These are phyloP conservation scores for Pleurotus tuoliensis DNA, from an alignment of 768 basidiomycete species.

Conservation along the genomic window DNA sequence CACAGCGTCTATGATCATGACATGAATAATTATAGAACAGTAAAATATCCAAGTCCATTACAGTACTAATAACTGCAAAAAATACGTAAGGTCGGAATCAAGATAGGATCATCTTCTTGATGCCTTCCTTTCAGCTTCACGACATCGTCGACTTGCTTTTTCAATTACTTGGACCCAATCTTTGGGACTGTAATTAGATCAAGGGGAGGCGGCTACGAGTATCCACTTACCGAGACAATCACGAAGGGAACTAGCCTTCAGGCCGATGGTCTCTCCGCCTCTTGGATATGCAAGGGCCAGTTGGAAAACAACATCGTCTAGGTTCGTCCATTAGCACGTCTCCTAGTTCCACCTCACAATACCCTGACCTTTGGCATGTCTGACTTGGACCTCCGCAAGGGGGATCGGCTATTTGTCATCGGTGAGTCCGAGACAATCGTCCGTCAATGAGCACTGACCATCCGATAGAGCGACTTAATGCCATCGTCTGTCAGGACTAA, in stretches of 20 bases:
- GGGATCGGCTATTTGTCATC: slow-evolving; percentile 59
- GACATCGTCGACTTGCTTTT: slow-evolving; percentile 37
- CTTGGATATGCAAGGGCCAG: slow-evolving; percentile 65
- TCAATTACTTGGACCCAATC: slow-evolving; percentile 36
- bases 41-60: too few species aligned
- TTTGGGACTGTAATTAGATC: slow-evolving; percentile 7
- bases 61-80: too few species aligned
- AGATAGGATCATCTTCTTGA: not conserved
- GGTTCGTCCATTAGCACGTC: not conserved
- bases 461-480: slow-evolving; percentile 70
- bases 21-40: too few species aligned
- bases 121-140: slow-evolving; percentile 41
- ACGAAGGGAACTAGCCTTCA: slow-evolving; percentile 53
- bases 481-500: slow-evolving; percentile 77
- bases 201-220: not conserved
- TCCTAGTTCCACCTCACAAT: not conserved
- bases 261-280: slow-evolving; percentile 64
- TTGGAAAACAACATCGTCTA: slow-evolving; percentile 70
- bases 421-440: not conserved
- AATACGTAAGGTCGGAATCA: too few species aligned
- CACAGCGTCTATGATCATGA: too few species aligned
- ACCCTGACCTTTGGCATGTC: slow-evolving; percentile 23
- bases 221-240: slow-evolving; percentile 47
- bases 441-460: slow-evolving; percentile 47
- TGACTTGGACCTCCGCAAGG: slow-evolving; percentile 61